phyloP scores from a whole-genome alignment of 1,139 yeast genomes.

The Debaryomyces nepalensis region DNA sequence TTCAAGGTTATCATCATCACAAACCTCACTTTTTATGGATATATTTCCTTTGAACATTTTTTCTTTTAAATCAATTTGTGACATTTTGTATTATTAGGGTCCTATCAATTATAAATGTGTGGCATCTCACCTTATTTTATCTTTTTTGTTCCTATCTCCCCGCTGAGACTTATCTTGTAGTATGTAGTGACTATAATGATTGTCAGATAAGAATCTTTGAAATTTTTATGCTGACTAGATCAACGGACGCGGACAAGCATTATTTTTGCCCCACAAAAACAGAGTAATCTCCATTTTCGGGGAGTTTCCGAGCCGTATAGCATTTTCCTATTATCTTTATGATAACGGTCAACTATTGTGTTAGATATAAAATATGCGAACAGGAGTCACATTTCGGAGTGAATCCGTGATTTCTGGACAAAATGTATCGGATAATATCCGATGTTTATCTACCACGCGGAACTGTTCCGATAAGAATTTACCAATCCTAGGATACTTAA shows the following conservation, averaged over 20 bases:
- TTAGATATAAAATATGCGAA: no score
- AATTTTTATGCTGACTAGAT: neutral
- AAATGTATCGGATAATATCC: neutral
- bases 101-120: neutral
- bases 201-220: no score
- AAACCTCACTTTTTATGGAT: neutral
- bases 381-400: no score
- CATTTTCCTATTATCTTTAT: no score
- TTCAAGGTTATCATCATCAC: slow-evolving; percentile 3
- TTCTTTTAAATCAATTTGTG: neutral
- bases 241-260: neutral
- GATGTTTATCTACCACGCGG: neutral
- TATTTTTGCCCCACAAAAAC: neutral
- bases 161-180: slow-evolving; percentile 5
- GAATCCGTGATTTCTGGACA: no score
- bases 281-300: no score
- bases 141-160: slow-evolving; percentile 6
- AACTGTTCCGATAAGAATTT: neutral
- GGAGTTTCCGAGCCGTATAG: neutral
- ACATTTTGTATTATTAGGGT: slow-evolving; percentile 2
- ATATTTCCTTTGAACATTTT: slow-evolving; percentile 8
- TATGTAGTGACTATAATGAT: no score
- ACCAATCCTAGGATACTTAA: neutral
- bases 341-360: no score
- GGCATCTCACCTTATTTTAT: slow-evolving; percentile 2